Percentiles rank a stretch among this genome's conserved stretches.
Conservation (phyloP, 1,284 basidiomycete genomes). For the Moesziomyces antarcticus region DNA sequence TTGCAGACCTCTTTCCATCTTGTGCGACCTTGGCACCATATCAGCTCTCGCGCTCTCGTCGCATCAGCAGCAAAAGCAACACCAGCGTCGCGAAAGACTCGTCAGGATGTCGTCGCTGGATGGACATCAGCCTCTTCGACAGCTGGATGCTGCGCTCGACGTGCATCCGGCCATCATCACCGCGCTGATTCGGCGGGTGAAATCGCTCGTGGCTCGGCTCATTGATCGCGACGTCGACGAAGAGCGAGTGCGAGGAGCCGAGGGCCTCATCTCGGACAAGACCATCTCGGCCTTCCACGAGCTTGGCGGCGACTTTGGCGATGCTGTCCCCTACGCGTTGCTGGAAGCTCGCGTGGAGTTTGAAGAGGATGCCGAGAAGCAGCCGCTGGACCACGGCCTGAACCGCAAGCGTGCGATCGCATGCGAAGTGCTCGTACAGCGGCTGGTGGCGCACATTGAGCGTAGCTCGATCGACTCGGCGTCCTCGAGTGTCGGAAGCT, state of each 20-base stretch:
- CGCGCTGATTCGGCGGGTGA: constrained; percentile 51
- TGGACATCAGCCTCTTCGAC: constrained; percentile 22
- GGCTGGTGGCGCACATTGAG: constrained; percentile 52
- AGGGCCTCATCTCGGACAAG: constrained; percentile 44
- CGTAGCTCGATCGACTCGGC: constrained; percentile 21
- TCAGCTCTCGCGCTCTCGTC: no score
- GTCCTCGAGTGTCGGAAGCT: constrained; percentile 4
- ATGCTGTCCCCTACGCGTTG: constrained; percentile 56
- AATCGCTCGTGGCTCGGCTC: constrained; percentile 42
- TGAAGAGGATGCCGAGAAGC: constrained; percentile 26
- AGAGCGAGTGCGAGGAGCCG: constrained; percentile 40
- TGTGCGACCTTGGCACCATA: no score
- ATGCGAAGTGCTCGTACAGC: constrained; percentile 52
- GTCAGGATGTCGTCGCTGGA: constrained; percentile 20
- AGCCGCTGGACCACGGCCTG: constrained; percentile 35
- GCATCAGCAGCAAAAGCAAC: background rate
- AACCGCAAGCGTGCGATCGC: constrained; percentile 38
- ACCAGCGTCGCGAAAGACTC: background rate
- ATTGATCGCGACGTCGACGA: constrained; percentile 56
- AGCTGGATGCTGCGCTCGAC: constrained; percentile 38
- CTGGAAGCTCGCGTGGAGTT: constrained; percentile 52
- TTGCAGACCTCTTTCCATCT: no score
- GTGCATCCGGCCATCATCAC: constrained; percentile 51
- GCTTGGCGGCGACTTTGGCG: constrained; percentile 55
- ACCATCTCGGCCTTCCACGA: constrained; percentile 51